Base-by-base conservation (phyloP, 2,329 filamentous ascomycete genomes). In the Acrocalymma vagum region DNA sequence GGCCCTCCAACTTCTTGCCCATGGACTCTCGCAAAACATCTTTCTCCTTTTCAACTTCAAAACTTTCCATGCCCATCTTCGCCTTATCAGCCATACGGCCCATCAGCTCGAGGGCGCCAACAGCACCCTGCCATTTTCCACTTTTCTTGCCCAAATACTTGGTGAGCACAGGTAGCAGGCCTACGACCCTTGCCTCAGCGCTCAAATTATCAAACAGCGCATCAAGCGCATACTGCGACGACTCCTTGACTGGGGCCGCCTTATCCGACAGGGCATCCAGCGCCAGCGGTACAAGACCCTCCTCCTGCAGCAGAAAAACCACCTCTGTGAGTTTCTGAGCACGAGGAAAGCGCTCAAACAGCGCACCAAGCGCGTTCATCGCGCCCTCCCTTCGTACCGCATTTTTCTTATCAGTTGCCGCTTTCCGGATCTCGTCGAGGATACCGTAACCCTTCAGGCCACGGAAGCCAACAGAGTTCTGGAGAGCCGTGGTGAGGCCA, bases 111-210 rank as follows among this genome's bases (percentile, higher is more conserved):
- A 87, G 87, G 29, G 90, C 94, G 46, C 88, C 92, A 37, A 96
- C 89, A 11, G 89, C 90, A 46, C 94, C 94, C 74, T 99, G 94
- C 94, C 94, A 99, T 75, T 99, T 99, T 54, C 90, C 92, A 11
- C 90, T 88, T 63, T 83, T 84, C 74, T 90, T 95, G 65, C 79
- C 78, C 20, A 99, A 79, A 69, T 97, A 97, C 36, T 79, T 73
- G 48, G 78, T 73, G 26, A 99, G 76, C 11, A 83, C 80, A 3
- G 94, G 91, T 35, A 99, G 77, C 27, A 99, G 80, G 14, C 88
- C 92, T 50, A 84, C 82, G 36, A 95, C 87, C 62, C 95, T 82
- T 33, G 89, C 85, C 76, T 97, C 94, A 40, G 90, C 76, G 64
- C 83, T 85, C 50, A 99, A 76, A 64, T 87, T 83, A 53, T 80